A percentile compares a stretch with the other conserved stretches of the same genome.
These are phyloP conservation scores for Pichia phayaonensis DNA, from an alignment of 805 yeast species.

Conservation along the genomic window DNA sequence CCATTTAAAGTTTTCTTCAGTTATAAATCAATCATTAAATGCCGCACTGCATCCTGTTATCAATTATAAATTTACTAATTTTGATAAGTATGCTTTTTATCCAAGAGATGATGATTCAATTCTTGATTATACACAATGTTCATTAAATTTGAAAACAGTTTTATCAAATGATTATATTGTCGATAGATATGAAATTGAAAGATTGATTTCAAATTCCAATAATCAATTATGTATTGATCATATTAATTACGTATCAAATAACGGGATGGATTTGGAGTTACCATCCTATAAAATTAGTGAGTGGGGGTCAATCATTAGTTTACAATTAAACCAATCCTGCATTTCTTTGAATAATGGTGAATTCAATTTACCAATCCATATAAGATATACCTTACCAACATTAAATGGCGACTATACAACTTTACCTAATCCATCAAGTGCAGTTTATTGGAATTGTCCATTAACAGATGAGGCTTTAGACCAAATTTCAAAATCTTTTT, in stretches of 20 bases:
- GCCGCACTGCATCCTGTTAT: slow-evolving; percentile 23
- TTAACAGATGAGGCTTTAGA: slow-evolving; percentile 7
- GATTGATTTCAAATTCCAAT: not conserved
- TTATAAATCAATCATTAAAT: not conserved
- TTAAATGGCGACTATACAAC: slow-evolving; percentile 1
- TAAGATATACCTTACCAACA: slow-evolving; percentile 24
- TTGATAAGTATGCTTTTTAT: not conserved
- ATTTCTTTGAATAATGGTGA: slow-evolving; percentile 7
- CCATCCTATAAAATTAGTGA: slow-evolving; percentile 23
- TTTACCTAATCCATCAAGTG: slow-evolving; percentile 15
- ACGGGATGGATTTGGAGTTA: slow-evolving; percentile 24
- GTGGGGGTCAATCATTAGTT: slow-evolving; percentile 19
- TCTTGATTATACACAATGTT: slow-evolving; percentile 12
- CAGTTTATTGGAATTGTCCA: slow-evolving; percentile 24
- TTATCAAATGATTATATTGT: slow-evolving; percentile 22
- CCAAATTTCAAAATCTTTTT: not conserved
- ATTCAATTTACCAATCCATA: slow-evolving; percentile 27
- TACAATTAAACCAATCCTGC: slow-evolving; percentile 14
- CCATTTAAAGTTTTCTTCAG: not conserved
- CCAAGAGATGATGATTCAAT: slow-evolving; percentile 5
- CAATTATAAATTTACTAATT: slow-evolving; percentile 13
- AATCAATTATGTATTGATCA: slow-evolving; percentile 5
- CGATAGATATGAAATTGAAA: slow-evolving; percentile 23
- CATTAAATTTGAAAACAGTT: slow-evolving; percentile 18
- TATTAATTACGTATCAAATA: slow-evolving; percentile 13